A percentile compares a stretch with the other conserved stretches of the same genome.
phyloP scores from a whole-genome alignment of 768 basidiomycete genomes.

The Hericium alpestre region DNA sequence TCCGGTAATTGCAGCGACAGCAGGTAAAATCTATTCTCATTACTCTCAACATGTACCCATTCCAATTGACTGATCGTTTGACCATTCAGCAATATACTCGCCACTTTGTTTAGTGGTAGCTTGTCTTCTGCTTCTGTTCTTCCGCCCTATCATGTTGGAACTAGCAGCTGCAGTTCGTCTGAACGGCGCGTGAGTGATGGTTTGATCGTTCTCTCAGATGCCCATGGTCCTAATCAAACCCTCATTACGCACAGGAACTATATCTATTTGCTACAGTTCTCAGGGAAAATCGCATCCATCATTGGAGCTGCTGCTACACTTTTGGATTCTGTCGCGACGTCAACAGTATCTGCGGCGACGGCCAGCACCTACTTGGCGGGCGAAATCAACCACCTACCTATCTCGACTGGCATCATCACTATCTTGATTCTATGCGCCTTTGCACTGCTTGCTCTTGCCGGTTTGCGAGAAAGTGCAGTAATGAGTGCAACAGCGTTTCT shows the following conservation, averaged over 20 bases:
- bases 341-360: constrained; percentile 12
- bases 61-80: background rate
- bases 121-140: constrained; percentile 10
- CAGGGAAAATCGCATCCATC: constrained; percentile 8
- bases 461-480: constrained; percentile 10
- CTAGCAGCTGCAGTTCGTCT: background rate
- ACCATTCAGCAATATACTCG: constrained; percentile 9
- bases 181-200: constrained; percentile 1
- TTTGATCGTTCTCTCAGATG: background rate
- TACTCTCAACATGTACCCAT: background rate
- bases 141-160: constrained; percentile 4
- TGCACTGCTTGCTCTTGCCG: constrained; percentile 9
- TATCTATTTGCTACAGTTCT: constrained; percentile 3
- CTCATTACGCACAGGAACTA: background rate
- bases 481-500: constrained; percentile 8
- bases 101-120: constrained; percentile 12
- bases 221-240: background rate
- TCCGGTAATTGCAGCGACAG: constrained; percentile 9
- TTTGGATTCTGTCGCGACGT: constrained; percentile 11
- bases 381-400: constrained; percentile 7
- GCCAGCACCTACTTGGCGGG: constrained; percentile 12
- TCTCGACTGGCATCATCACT: constrained; percentile 5
- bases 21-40: background rate
- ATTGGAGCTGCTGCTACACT: constrained; percentile 11
- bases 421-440: constrained; percentile 9